These are phyloP conservation scores for Tolypocladium ophioglossoides DNA, from an alignment of 2,329 filamentous ascomycete genomes.

Conservation along the genomic window DNA sequence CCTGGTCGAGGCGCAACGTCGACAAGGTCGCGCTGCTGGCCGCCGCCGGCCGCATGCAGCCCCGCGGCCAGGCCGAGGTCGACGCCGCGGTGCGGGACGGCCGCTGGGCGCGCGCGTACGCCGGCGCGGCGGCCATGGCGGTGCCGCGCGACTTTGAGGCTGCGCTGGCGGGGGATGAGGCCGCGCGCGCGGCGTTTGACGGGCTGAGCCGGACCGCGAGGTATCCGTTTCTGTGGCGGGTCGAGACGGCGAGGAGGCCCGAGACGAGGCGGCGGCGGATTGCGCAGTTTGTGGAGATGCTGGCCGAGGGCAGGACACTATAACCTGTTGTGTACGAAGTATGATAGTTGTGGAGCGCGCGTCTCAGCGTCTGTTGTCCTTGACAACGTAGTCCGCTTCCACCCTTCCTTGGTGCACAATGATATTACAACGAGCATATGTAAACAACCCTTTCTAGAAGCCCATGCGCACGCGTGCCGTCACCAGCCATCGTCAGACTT, in stretches of 20 bases:
- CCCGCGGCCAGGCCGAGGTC: slow-evolving; percentile 36
- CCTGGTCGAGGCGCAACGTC: slow-evolving; percentile 52
- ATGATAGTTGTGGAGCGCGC: no score
- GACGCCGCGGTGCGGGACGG: slow-evolving; percentile 46
- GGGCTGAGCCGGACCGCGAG: slow-evolving; percentile 31
- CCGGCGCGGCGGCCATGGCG: slow-evolving; percentile 32
- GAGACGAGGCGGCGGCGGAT: slow-evolving; percentile 29
- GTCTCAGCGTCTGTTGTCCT: not conserved
- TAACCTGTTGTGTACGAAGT: no score
- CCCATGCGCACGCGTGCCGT: not conserved
- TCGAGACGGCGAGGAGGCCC: slow-evolving; percentile 29
- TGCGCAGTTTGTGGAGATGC: slow-evolving; percentile 24
- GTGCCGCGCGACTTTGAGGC: slow-evolving; percentile 38
- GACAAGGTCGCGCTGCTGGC: slow-evolving; percentile 34
- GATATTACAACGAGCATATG: not conserved
- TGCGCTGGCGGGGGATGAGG: slow-evolving; percentile 27
- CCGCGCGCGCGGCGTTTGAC: slow-evolving; percentile 27
- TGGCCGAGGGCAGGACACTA: slow-evolving; percentile 22
- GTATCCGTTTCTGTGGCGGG: slow-evolving; percentile 33
- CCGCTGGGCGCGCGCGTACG: slow-evolving; percentile 47
- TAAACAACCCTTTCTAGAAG: not conserved
- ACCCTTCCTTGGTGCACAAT: not conserved
- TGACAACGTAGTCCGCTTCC: not conserved
- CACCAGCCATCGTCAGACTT: slow-evolving; percentile 3
- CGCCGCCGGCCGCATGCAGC: slow-evolving; percentile 35